Conservation (phyloP, 306 rosid genomes). For the Fagus sylvatica region DNA sequence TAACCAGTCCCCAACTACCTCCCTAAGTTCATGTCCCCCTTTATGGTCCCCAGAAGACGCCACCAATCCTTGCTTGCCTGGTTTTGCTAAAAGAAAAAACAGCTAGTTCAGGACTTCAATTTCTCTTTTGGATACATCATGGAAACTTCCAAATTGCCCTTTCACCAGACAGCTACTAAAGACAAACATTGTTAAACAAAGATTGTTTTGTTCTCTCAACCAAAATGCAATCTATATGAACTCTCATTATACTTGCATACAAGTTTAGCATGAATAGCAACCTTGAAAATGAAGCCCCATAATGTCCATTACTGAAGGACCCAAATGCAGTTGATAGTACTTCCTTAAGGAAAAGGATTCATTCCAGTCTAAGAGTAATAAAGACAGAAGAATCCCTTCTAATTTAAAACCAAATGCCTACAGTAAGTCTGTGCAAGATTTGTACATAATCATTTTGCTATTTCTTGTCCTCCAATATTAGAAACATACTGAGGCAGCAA, state of each 20-base stretch:
- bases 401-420: neutral
- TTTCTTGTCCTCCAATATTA: too few relatives aligned
- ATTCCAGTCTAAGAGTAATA: neutral
- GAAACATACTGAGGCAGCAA: neutral
- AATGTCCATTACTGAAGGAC: neutral
- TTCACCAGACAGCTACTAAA: neutral
- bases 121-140: neutral
- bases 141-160: neutral
- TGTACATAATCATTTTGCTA: neutral
- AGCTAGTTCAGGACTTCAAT: neutral
- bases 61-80: neutral
- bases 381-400: neutral
- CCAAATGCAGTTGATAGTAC: neutral
- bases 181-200: too few relatives aligned
- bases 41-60: neutral
- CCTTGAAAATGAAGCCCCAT: neutral
- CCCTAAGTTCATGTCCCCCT: neutral
- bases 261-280: neutral
- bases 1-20: too few relatives aligned
- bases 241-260: neutral
- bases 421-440: neutral
- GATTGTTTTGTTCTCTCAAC: neutral
- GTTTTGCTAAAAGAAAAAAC: neutral
- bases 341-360: neutral
- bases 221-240: neutral